Evolutionary conservation across 192 early-diverging fungal genomes (phyloP).

Genomic region (Anaeromyces robustus): DNA sequence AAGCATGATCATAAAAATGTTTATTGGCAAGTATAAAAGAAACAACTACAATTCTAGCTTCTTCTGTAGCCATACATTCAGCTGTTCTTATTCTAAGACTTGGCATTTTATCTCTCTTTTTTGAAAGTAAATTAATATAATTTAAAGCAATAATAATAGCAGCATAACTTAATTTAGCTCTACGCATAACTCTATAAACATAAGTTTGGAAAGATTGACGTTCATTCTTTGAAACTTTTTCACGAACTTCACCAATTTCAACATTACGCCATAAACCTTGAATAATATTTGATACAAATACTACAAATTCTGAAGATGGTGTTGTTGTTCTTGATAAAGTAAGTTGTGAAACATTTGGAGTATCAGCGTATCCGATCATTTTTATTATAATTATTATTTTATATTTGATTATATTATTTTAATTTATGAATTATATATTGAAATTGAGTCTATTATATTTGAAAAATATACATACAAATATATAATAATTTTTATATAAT

Average conservation of each 20-base stretch:
- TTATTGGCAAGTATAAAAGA: background rate
- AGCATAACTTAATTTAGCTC: background rate
- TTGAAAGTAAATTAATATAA: background rate
- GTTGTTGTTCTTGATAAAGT: background rate
- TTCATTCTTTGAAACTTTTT: background rate
- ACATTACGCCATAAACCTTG: background rate
- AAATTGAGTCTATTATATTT: too few relatives aligned
- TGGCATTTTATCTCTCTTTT: background rate
- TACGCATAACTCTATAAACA: background rate
- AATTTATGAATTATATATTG: too few relatives aligned
- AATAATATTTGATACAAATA: background rate
- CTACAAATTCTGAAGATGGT: background rate
- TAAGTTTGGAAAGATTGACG: background rate
- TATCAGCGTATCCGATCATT: background rate
- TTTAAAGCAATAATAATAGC: background rate
- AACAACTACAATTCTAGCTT: background rate
- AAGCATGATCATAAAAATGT: background rate
- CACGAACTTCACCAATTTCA: background rate
- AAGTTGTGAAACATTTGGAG: background rate
- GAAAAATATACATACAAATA: too few relatives aligned
- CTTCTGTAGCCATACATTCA: background rate
- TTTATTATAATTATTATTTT: background rate
- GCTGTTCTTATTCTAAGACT: background rate
- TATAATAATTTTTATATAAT: too few relatives aligned
- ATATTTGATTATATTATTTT: background rate